Base-by-base conservation (phyloP, 345 rosid genomes). In the Garcia nutans region DNA sequence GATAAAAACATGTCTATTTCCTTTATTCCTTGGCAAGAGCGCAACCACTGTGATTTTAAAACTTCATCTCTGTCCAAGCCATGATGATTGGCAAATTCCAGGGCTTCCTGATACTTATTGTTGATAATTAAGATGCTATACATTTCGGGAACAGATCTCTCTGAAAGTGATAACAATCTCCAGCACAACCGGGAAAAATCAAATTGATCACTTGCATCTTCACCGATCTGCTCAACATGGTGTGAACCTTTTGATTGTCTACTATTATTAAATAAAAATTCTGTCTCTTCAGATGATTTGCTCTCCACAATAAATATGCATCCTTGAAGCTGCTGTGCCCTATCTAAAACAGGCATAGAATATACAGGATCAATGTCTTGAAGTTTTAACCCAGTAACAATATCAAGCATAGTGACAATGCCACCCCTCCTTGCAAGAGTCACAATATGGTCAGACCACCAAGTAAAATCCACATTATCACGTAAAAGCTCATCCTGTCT, bases 401-500 rank as follows among this genome's bases (percentile, higher is more conserved):
- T 72, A 86, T 93, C 91, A 69, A 86, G 62, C 89, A 90, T 87
- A 71, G 85, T 76, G 66, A 93, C 44, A 44, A 56, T 72, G 59
- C 97, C 96, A 20, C 84, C 81, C 71, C 77, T 80, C 82, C 85
- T 93, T 66, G 85, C 86, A 76, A 93, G 67, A 78, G 91, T 71
- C 79, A 96, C 78, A 77, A 89, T 68, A 24, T 88, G 88, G 71
- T 90, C 94, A 74, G 94, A 91, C 98, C 98, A 96, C 99, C 98
- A 96, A 65, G 98, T 86, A 70, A 96, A 91, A 81, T 96, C 99
- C 59, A 78, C 79, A 63, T 84, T 76, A 77, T 84, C 88, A 66
- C 74, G 76, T 54, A 62, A n/a, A n/a, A n/a, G n/a, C n/a, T n/a
- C n/a, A n/a, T n/a, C n/a, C n/a, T n/a, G n/a, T n/a, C n/a, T n/a